Base-by-base conservation (phyloP, 2,329 filamentous ascomycete species). In the Cladosporium sp. region DNA sequence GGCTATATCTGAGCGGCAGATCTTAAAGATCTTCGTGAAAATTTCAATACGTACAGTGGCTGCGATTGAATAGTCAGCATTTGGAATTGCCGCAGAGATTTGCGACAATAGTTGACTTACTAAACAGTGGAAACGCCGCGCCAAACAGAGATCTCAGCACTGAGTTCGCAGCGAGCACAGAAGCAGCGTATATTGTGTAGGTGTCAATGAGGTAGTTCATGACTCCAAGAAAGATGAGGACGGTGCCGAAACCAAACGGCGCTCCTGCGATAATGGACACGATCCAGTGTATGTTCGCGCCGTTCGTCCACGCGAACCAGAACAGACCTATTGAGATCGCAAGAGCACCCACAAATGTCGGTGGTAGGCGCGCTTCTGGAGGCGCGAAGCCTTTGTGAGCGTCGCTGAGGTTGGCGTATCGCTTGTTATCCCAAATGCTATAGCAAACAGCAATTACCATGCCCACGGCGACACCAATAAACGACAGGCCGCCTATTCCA, bases 61-160 rank as follows among this genome's bases (percentile, higher is more conserved):
- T 46, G 40, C n/a, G 40, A 21, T 21, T 21, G 35, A 21, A 46
- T 5, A 46, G n/a, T 46, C 40, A 46, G 40, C 40, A 21, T 46
- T 21, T 23, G 40, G 1, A 46, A 21, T 12, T 11, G 21, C n/a
- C n/a, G 8, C 18, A 12, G 10, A 21, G 3, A 3, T 16, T 10
- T 46, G 18, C 2, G n/a, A 33, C 28, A 90, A n/a, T 5, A 44
- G 7, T 46, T 21, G 40, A 88, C 1, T 82, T 84, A 0, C 90
- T 87, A 75, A 95, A 95, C 1, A 95, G 84, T 0, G 92, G 92
- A 81, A 96, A 95, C 1, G 84, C 88, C 2, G 91, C 91, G 68
- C 91, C 92, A 68, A 89, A 90, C 8, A 93, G 81, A 0, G 90
- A 93, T 69, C 92, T 88, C 44, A 96, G 80, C 73, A 96, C 90